phyloP scores from a whole-genome alignment of 805 yeast genomes.

The Kodamaea nitidulidarum region DNA sequence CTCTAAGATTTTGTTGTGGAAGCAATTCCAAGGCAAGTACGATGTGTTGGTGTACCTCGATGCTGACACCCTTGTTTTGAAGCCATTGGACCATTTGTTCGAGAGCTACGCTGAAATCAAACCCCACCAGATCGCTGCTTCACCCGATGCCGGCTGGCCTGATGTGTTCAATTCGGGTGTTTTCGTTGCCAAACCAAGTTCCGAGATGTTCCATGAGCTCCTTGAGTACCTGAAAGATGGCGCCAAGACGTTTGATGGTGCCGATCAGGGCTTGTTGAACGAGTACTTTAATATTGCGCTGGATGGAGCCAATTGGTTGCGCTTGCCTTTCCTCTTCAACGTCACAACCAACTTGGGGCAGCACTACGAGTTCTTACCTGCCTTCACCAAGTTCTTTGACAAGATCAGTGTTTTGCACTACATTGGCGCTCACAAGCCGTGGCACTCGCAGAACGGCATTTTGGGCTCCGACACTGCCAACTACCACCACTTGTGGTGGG shows the following conservation, averaged over 20 bases:
- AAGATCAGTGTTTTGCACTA: conserved; percentile 30
- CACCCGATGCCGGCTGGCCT: conserved; percentile 34
- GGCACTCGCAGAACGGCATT: conserved; percentile 19
- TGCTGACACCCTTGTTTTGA: conserved; percentile 25
- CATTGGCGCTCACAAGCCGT: conserved; percentile 32
- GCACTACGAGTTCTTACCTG: conserved; percentile 33
- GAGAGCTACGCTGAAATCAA: conserved; percentile 11
- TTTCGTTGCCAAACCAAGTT: conserved; percentile 21
- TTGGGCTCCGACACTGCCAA: conserved; percentile 16
- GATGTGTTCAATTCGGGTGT: conserved; percentile 31
- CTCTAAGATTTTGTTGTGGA: conserved; percentile 26
- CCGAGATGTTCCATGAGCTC: conserved; percentile 16
- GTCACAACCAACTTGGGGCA: conserved; percentile 24
- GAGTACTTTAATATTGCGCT: conserved; percentile 26
- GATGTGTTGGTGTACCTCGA: conserved; percentile 24
- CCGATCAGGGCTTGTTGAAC: conserved; percentile 36
- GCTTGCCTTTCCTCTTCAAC: conserved; percentile 31
- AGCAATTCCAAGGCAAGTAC: conserved; percentile 15
- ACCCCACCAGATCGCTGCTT: conserved; percentile 17
- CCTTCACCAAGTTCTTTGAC: conserved; percentile 25
- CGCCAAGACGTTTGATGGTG: conserved; percentile 30
- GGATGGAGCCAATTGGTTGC: conserved; percentile 25
- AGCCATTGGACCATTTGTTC: conserved; percentile 20
- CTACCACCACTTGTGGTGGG: conserved; percentile 30
- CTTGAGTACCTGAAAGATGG: conserved; percentile 10